phyloP scores from a whole-genome alignment of 805 yeast species.

The Suhomyces tanzawaensis region DNA sequence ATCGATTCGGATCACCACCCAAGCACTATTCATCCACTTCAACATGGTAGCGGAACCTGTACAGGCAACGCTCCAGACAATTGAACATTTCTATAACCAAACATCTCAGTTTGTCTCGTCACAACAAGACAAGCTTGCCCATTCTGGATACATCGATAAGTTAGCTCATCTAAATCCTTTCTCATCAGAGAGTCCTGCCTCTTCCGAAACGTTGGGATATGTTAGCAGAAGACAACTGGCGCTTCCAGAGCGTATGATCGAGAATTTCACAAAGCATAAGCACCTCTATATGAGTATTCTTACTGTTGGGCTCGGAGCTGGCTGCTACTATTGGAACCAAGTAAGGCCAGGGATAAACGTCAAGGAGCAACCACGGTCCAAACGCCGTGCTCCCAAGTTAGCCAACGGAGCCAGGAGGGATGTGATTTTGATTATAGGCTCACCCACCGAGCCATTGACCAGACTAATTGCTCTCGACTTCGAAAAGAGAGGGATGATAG shows the following conservation, averaged over 20 bases:
- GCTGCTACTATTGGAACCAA: slow-evolving; percentile 9
- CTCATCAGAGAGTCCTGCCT: not conserved
- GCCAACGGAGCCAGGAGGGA: slow-evolving; percentile 72
- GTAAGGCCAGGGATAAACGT: not conserved
- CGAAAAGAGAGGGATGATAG: slow-evolving; percentile 77
- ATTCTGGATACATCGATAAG: slow-evolving; percentile 14
- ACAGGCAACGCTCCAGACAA: slow-evolving; percentile 33
- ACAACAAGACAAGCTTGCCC: slow-evolving; percentile 23
- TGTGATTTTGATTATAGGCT: slow-evolving; percentile 71
- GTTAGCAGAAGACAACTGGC: not conserved
- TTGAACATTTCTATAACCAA: slow-evolving; percentile 20
- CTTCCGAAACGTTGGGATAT: not conserved
- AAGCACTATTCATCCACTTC: not conserved
- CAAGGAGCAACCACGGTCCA: slow-evolving; percentile 10
- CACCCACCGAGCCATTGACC: slow-evolving; percentile 72
- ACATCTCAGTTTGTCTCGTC: slow-evolving; percentile 20
- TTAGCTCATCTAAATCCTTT: slow-evolving; percentile 12
- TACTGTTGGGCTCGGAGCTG: slow-evolving; percentile 26
- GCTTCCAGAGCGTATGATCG: not conserved
- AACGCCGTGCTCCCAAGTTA: slow-evolving; percentile 60
- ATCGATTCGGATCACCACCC: not conserved
- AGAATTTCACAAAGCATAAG: not conserved
- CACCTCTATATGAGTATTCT: slow-evolving; percentile 13
- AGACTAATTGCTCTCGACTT: slow-evolving; percentile 69
- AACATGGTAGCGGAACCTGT: slow-evolving; percentile 51